Evolutionary conservation across 2,329 filamentous ascomycete genomes (phyloP).

Genomic region (Neobulgaria alba): DNA sequence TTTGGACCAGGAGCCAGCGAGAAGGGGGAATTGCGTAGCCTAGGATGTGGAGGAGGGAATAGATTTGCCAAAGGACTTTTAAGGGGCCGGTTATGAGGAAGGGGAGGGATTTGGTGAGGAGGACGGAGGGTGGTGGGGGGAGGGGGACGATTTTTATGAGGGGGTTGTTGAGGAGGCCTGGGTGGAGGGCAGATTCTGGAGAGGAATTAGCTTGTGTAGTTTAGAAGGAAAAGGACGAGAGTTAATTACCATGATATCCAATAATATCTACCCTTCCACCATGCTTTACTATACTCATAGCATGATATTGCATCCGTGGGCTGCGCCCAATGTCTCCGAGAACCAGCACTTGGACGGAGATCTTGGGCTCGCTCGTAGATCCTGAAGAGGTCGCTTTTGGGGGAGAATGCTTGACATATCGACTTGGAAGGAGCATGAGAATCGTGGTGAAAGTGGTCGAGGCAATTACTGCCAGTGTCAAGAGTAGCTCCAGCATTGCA

Average conservation of each 20-base stretch:
- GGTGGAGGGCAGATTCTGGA: conserved; percentile 70
- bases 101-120: conserved; percentile 61
- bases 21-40: conserved; percentile 66
- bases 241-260: conserved; percentile 65
- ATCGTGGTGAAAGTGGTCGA: conserved; percentile 27
- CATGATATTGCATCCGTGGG: conserved; percentile 98
- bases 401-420: conserved; percentile 32
- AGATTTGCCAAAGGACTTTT: conserved; percentile 79
- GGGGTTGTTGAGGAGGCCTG: conserved; percentile 61
- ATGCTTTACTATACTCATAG: conserved; percentile 78
- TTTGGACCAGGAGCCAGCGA: conserved; percentile 86
- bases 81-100: conserved; percentile 73
- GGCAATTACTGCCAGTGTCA: conserved; percentile 24
- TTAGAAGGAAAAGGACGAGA: no score
- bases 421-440: conserved; percentile 30
- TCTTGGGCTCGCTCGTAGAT: conserved; percentile 29
- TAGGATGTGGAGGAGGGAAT: conserved; percentile 60
- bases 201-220: neutral
- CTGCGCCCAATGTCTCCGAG: conserved; percentile 92
- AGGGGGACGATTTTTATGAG: conserved; percentile 66
- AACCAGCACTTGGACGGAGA: conserved; percentile 73
- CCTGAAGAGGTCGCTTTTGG: conserved; percentile 18
- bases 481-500: conserved; percentile 24
- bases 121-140: conserved; percentile 52
- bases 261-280: conserved; percentile 76